These are phyloP conservation scores for Penicillium hesseltinei DNA, from an alignment of 2,329 filamentous ascomycete genomes.

Conservation along the genomic window DNA sequence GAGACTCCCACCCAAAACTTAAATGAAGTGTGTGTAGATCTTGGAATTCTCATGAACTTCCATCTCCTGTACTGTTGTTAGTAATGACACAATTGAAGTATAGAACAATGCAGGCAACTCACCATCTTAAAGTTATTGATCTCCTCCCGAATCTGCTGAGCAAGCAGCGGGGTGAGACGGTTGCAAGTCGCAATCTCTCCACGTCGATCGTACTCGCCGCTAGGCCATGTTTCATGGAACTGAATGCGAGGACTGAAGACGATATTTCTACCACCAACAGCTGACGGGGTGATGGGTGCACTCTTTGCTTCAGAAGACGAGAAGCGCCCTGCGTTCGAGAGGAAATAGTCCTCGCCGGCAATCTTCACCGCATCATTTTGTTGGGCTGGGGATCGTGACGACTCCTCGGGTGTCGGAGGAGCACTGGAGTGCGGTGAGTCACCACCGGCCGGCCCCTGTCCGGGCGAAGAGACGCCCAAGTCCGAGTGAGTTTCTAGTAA, in stretches of 20 bases:
- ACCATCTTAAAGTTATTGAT: conserved; percentile 99
- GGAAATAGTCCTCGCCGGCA: conserved; percentile 86
- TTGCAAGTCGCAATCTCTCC: conserved; percentile 98
- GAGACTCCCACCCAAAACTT: conserved; percentile 46
- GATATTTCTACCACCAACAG: conserved; percentile 51
- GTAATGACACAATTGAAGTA: not conserved
- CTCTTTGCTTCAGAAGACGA: conserved; percentile 71
- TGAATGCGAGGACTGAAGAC: conserved; percentile 88
- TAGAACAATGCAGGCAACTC: conserved; percentile 35
- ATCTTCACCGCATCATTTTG: conserved; percentile 69
- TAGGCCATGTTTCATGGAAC: conserved; percentile 95
- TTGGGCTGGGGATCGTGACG: conserved; percentile 58
- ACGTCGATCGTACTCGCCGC: conserved; percentile 90
- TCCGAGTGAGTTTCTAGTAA: conserved; percentile 50
- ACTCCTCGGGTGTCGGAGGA: conserved; percentile 84
- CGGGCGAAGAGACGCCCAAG: conserved; percentile 67
- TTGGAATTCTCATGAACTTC: conserved; percentile 98
- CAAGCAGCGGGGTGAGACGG: conserved; percentile 90
- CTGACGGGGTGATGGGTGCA: conserved; percentile 71
- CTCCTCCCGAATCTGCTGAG: conserved; percentile 99
- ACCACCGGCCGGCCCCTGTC: conserved; percentile 61
- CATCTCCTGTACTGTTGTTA: conserved; percentile 76
- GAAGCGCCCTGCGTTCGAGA: conserved; percentile 66
- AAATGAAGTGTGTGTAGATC: conserved; percentile 99
- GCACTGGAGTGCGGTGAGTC: conserved; percentile 83